Base-by-base conservation (phyloP, 1,284 basidiomycete genomes). In the Ustilago esculenta region DNA sequence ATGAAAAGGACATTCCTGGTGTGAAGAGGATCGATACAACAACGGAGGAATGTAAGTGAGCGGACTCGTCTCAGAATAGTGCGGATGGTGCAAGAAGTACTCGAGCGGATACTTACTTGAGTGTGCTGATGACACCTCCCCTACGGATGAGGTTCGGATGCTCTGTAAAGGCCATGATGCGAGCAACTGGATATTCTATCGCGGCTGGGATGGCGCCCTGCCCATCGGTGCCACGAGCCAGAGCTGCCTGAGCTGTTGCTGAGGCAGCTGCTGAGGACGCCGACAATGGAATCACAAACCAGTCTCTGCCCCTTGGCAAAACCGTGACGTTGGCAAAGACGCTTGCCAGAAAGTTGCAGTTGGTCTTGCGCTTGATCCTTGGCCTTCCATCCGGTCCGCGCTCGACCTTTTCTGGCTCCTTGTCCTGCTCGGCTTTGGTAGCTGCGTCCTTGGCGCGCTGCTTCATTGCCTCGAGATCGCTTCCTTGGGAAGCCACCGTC, bases 281-380 rank as follows among this genome's bases (percentile, higher is more conserved):
- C 11, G 72, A 65, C 20, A 80, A 57, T 1, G 78, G 74, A 1
- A 50, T 61, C 12, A 79, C 73, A 30, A 81, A 80, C 63, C 72
- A 80, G 30, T 80, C 76, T n/a, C 80, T 63, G 5, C 80, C 80
- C 11, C 57, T 47, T 9, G 80, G 77, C 12, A 79, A 44, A 5
- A 75, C 72, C 0, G 77, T 80, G 15, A 74, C 72, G 35, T 81
- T 81, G 44, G 80, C 80, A 68, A 81, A 81, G 33, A 81, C 80
- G 50, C 77, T 80, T 7, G 80, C 77, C 12, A 81, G 53, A 39
- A 81, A 81, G 63, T 81, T 75, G 72, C 80, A 81, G 49, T 76
- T 79, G 48, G 74, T 73, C 61, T 76, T 77, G 44, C 80, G 72
- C 60, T 69, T 65, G 41, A 81, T 70, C n/a, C 65, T 30, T 10